Conservation (phyloP, 352 stramenopile genomes). For the Pythium myriotylum region DNA sequence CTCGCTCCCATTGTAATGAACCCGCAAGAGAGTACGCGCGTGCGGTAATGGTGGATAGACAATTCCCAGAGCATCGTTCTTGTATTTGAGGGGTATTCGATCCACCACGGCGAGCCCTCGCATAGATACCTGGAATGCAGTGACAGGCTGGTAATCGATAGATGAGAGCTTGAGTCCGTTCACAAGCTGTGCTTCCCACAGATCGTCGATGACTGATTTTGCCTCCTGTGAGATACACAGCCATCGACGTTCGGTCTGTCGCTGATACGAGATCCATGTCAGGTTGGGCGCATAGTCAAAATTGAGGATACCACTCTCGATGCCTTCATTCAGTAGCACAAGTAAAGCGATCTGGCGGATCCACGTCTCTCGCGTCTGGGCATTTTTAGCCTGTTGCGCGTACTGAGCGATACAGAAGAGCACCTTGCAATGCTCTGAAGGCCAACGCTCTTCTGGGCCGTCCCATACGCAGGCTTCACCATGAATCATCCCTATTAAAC, state of each 20-base stretch:
- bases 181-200: slow-evolving; percentile 95
- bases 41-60: slow-evolving; percentile 44
- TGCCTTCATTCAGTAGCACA: slow-evolving; percentile 96
- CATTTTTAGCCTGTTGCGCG: slow-evolving; percentile 82
- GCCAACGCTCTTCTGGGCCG: slow-evolving; percentile 55
- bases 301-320: slow-evolving; percentile 91
- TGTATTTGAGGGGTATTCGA: slow-evolving; percentile 82
- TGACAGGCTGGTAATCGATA: slow-evolving; percentile 94
- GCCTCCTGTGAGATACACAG: slow-evolving; percentile 95
- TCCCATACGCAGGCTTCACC: slow-evolving; percentile 45
- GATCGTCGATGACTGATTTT: slow-evolving; percentile 95
- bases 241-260: slow-evolving; percentile 75
- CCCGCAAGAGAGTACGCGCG: slow-evolving; percentile 34
- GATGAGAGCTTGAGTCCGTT: slow-evolving; percentile 95
- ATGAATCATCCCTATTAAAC: no score
- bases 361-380: slow-evolving; percentile 92
- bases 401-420: slow-evolving; percentile 96
- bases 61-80: slow-evolving; percentile 58
- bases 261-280: slow-evolving; percentile 89
- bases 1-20: slow-evolving; percentile 70
- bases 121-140: slow-evolving; percentile 93
- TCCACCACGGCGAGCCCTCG: slow-evolving; percentile 89
- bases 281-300: slow-evolving; percentile 96
- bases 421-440: slow-evolving; percentile 94
- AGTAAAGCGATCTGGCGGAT: slow-evolving; percentile 94